Percentiles rank a stretch among this genome's conserved stretches.
These are phyloP conservation scores for Fusarium cicatricum DNA, from an alignment of 2,329 filamentous ascomycete species.

Conservation along the genomic window DNA sequence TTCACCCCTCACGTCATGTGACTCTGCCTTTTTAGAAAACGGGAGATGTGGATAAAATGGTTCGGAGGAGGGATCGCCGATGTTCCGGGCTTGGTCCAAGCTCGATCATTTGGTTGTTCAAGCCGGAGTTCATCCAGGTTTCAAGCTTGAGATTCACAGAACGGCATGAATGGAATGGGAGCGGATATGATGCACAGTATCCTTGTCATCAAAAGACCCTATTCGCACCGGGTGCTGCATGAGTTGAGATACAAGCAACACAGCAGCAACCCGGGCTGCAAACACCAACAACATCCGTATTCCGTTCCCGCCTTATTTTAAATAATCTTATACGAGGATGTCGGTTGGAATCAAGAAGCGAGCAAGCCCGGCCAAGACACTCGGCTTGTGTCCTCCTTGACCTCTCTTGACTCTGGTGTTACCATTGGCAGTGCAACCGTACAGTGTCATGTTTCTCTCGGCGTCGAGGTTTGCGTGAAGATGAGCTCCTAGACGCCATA, in stretches of 20 bases:
- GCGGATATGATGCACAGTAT: neutral
- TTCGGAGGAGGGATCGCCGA: slow-evolving; percentile 16
- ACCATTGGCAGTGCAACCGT: slow-evolving; percentile 34
- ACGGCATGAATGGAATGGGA: too few relatives aligned
- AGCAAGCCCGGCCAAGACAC: slow-evolving; percentile 21
- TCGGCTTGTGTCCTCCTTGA: slow-evolving; percentile 9
- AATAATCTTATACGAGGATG: neutral
- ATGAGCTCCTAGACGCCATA: neutral
- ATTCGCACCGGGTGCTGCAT: neutral
- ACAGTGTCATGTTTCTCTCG: slow-evolving; percentile 23
- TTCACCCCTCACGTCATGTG: slow-evolving; percentile 48
- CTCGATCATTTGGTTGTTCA: neutral
- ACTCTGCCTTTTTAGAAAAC: slow-evolving; percentile 19
- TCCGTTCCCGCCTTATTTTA: slow-evolving; percentile 2
- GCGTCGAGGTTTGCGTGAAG: slow-evolving; percentile 9
- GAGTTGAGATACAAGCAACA: neutral
- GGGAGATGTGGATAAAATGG: neutral
- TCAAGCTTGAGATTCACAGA: too few relatives aligned
- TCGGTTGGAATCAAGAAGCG: slow-evolving; percentile 31
- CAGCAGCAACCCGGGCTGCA: slow-evolving; percentile 17
- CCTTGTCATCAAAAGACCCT: neutral
- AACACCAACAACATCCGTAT: neutral
- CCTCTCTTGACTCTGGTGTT: slow-evolving; percentile 21
- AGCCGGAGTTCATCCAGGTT: neutral
- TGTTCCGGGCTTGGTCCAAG: slow-evolving; percentile 6